Conservation (phyloP, 441 rosid species). For the Iberis amara region DNA sequence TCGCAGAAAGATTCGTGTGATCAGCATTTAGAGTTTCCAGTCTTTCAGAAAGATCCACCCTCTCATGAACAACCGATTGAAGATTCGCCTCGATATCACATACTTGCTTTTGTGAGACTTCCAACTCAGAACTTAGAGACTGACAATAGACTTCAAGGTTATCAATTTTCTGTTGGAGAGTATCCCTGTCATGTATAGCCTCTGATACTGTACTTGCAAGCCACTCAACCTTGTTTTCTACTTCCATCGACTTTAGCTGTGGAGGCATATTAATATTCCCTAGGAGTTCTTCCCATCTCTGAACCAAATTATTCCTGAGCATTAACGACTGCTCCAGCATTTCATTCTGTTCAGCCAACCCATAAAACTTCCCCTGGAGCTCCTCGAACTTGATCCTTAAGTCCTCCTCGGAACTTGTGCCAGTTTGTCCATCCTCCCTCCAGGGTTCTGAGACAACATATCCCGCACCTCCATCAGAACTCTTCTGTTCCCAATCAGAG, state of each 20-base stretch:
- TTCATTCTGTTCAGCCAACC: slow-evolving; percentile 98
- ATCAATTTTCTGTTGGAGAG: slow-evolving; percentile 65
- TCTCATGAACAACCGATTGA: slow-evolving; percentile 46
- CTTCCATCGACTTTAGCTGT: slow-evolving; percentile 69
- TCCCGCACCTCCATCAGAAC: slow-evolving; percentile 70
- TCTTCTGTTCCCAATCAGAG: slow-evolving; percentile 79
- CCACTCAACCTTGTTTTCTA: slow-evolving; percentile 89
- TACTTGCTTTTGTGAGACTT: slow-evolving; percentile 51
- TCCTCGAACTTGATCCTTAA: slow-evolving; percentile 89
- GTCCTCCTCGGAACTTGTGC: slow-evolving; percentile 62
- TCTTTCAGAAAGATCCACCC: slow-evolving; percentile 54
- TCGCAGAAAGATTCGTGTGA: slow-evolving; percentile 44
- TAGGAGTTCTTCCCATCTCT: slow-evolving; percentile 92
- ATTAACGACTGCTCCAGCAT: slow-evolving; percentile 96
- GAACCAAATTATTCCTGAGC: slow-evolving; percentile 85
- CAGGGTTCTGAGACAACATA: slow-evolving; percentile 64
- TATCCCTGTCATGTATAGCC: slow-evolving; percentile 52
- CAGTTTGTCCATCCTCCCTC: slow-evolving; percentile 72
- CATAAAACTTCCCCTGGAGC: slow-evolving; percentile 86
- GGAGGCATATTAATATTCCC: slow-evolving; percentile 67
- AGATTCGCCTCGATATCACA: slow-evolving; percentile 54
- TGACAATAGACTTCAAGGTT: slow-evolving; percentile 58
- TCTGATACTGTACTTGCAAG: slow-evolving; percentile 67
- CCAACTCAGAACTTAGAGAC: slow-evolving; percentile 65
- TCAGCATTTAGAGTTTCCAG: slow-evolving; percentile 46